Evolutionary conservation across 73 alveolate genomes (phyloP).

Genomic region (Tetrahymena thermophila): DNA sequence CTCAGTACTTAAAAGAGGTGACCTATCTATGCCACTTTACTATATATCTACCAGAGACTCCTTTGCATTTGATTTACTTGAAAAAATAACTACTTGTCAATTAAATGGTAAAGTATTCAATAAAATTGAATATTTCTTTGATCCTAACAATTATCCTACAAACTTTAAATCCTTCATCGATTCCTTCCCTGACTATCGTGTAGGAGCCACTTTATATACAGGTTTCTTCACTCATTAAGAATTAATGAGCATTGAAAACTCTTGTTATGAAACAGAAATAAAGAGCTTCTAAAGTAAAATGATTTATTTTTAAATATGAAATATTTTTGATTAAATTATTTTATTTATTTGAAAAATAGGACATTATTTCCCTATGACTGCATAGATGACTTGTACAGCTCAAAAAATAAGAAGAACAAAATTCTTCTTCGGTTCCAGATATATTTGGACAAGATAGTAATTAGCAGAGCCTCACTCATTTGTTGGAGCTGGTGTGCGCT

Average conservation of each 20-base stretch:
- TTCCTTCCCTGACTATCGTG: slow-evolving; percentile 35
- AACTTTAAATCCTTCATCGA: slow-evolving; percentile 44
- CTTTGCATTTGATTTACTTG: slow-evolving; percentile 62
- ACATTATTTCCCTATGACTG: slow-evolving; percentile 64
- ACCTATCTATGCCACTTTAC: slow-evolving; percentile 42
- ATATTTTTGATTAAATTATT: not conserved
- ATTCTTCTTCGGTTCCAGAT: slow-evolving; percentile 77
- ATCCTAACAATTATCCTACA: slow-evolving; percentile 55
- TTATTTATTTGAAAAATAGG: not conserved
- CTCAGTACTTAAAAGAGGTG: not conserved
- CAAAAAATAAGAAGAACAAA: slow-evolving; percentile 67
- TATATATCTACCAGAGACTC: slow-evolving; percentile 69
- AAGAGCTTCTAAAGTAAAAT: slow-evolving; percentile 43
- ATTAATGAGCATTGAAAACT: slow-evolving; percentile 44
- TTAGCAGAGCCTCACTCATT: slow-evolving; percentile 60
- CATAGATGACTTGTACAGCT: slow-evolving; percentile 58
- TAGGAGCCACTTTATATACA: slow-evolving; percentile 51
- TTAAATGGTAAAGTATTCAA: slow-evolving; percentile 7
- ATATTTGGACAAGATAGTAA: slow-evolving; percentile 73
- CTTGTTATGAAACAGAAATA: slow-evolving; percentile 46
- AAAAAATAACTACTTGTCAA: slow-evolving; percentile 8
- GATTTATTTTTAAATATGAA: not conserved
- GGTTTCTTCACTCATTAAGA: slow-evolving; percentile 65
- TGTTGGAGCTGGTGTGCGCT: slow-evolving; percentile 82
- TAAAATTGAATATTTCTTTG: slow-evolving; percentile 56